Evolutionary conservation across 257 asterid species (phyloP).

Genomic region (Jaltomata sinuosa): DNA sequence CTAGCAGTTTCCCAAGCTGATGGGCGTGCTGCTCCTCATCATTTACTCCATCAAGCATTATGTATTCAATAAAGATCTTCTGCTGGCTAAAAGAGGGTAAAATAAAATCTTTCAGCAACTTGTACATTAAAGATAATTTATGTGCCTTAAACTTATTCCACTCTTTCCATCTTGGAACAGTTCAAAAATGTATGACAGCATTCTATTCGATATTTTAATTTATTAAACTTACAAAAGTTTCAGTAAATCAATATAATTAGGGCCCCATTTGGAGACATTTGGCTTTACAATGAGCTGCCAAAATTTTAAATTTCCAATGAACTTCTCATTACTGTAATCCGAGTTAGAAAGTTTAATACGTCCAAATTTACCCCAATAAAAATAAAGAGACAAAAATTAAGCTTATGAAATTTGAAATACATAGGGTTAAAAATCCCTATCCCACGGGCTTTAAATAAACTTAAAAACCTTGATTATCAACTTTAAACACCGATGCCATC

Average conservation of each 20-base stretch:
- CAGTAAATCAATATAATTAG: neutral
- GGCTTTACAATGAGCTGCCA: neutral
- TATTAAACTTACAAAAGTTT: neutral
- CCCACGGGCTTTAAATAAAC: neutral
- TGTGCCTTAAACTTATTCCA: neutral
- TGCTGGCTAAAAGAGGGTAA: conserved; percentile 58
- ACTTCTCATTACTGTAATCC: neutral
- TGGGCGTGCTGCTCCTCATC: conserved; percentile 90
- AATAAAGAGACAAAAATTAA: neutral
- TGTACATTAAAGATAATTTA: neutral
- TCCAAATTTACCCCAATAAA: neutral
- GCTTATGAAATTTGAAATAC: neutral
- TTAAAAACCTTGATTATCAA: neutral
- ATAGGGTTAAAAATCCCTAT: neutral
- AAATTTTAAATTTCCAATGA: neutral
- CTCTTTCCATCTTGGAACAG: neutral
- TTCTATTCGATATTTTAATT: neutral
- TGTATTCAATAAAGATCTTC: conserved; percentile 89
- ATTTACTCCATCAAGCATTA: conserved; percentile 92
- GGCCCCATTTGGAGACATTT: neutral
- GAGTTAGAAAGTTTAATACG: neutral
- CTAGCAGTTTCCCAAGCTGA: conserved; percentile 83
- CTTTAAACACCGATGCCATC: neutral
- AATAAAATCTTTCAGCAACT: conserved; percentile 22
- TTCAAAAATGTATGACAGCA: neutral